These are phyloP conservation scores for Beauveria bassiana DNA, from an alignment of 2,329 filamentous ascomycete genomes.

Conservation along the genomic window DNA sequence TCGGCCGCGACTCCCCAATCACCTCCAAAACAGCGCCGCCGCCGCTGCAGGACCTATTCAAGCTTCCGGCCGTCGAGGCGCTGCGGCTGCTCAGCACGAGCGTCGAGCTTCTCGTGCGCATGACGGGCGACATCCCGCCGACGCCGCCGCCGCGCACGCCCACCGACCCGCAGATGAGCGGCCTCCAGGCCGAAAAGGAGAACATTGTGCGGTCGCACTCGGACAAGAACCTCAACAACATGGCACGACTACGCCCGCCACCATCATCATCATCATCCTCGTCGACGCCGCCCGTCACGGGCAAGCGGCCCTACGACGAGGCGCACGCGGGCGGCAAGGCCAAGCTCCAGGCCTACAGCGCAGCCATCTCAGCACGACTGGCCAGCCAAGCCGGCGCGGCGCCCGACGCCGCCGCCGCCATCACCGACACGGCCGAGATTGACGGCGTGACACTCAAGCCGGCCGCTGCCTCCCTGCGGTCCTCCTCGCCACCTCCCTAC, in stretches of 20 bases:
- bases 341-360: slow-evolving; percentile 21
- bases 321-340: slow-evolving; percentile 4
- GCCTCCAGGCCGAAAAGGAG: slow-evolving; percentile 55
- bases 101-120: slow-evolving; percentile 61
- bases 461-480: slow-evolving; percentile 16
- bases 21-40: slow-evolving; percentile 17
- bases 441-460: slow-evolving; percentile 47
- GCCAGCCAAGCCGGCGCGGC: slow-evolving; percentile 14
- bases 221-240: slow-evolving; percentile 46
- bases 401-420: not conserved
- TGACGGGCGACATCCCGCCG: slow-evolving; percentile 71
- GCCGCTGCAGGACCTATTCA: slow-evolving; percentile 56
- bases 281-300: slow-evolving; percentile 1
- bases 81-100: slow-evolving; percentile 70
- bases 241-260: slow-evolving; percentile 34
- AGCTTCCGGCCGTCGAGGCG: slow-evolving; percentile 63
- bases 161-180: slow-evolving; percentile 57
- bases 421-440: not conserved
- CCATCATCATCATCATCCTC: not conserved
- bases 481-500: slow-evolving; percentile 37
- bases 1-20: slow-evolving; percentile 14
- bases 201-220: slow-evolving; percentile 52
- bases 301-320: slow-evolving; percentile 8
- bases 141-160: slow-evolving; percentile 63
- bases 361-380: slow-evolving; percentile 21